phyloP scores from a whole-genome alignment of 352 stramenopile species.

The Pythium oligandrum region DNA sequence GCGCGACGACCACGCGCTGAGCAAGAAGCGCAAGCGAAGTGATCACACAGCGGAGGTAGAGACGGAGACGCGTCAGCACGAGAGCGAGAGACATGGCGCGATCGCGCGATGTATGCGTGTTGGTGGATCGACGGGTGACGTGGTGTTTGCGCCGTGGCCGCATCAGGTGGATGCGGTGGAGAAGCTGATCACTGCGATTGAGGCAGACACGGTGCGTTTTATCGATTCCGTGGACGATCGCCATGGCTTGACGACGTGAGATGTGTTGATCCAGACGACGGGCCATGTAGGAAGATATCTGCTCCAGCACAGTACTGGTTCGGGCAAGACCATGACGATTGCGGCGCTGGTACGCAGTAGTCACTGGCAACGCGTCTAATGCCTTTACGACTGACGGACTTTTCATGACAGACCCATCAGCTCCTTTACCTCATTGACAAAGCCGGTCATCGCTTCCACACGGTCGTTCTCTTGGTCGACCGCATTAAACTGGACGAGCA shows the following conservation, averaged over 20 bases:
- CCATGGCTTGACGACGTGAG: too few species aligned
- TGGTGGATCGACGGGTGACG: constrained; percentile 21
- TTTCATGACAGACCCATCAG: constrained; percentile 41
- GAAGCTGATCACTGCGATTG: constrained; percentile 41
- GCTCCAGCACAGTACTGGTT: constrained; percentile 79
- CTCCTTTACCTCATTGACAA: constrained; percentile 53
- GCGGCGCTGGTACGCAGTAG: constrained; percentile 35
- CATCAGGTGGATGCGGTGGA: constrained; percentile 63
- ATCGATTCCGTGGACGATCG: too few species aligned
- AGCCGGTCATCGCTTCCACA: constrained; percentile 50
- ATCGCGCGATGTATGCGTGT: constrained; percentile 57
- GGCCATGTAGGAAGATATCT: constrained; percentile 36
- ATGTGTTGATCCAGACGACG: neutral
- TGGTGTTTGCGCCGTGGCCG: constrained; percentile 49
- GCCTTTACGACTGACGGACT: too few species aligned
- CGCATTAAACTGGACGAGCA: constrained; percentile 84
- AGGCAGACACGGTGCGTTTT: constrained; percentile 1
- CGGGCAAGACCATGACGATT: constrained; percentile 80
- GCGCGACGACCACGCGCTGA: too few species aligned
- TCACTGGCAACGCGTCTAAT: too few species aligned
- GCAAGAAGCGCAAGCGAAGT: constrained; percentile 21
- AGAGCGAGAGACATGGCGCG: constrained; percentile 10
- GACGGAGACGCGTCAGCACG: neutral
- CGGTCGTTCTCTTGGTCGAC: constrained; percentile 71
- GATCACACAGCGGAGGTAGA: neutral